These are phyloP conservation scores for Cladophialophora chaetospira DNA, from an alignment of 2,329 filamentous ascomycete genomes.

Conservation along the genomic window DNA sequence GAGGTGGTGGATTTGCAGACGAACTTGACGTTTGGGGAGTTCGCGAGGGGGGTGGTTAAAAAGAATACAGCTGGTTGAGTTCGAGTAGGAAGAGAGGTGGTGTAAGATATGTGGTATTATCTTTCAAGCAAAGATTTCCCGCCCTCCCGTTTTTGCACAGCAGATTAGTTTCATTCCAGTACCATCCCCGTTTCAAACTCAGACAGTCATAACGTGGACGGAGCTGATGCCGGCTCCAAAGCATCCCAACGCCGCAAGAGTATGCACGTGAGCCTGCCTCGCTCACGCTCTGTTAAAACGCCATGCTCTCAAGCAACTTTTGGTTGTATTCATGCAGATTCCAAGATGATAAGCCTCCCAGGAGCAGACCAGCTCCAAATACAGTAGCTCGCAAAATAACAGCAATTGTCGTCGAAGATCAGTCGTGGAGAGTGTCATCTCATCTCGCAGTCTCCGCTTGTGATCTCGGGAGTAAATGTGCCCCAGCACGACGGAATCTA, in stretches of 20 bases:
- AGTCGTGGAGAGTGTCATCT: not conserved
- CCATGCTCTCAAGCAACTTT: not conserved
- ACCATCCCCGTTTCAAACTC: no score
- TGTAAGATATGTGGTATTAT: not conserved
- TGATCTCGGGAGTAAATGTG: slow-evolving; percentile 18
- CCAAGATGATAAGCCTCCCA: not conserved
- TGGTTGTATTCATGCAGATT: not conserved
- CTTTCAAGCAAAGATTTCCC: not conserved
- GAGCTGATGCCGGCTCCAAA: not conserved
- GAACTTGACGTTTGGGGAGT: slow-evolving; percentile 73
- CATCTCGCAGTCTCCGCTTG: slow-evolving; percentile 29
- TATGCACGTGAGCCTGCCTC: not conserved
- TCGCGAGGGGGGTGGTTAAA: slow-evolving; percentile 78
- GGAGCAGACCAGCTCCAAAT: not conserved
- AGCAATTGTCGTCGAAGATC: not conserved
- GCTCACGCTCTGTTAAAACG: not conserved
- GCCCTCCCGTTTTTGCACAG: no score
- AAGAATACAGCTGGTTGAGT: slow-evolving; percentile 59
- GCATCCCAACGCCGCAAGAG: not conserved
- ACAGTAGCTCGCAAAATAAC: not conserved
- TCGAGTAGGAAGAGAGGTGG: not conserved
- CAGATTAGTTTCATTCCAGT: no score
- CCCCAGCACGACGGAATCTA: slow-evolving; percentile 17
- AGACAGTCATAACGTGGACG: no score
- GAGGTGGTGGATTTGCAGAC: slow-evolving; percentile 67